Conservation (phyloP, 2,329 filamentous ascomycete species). For the Rhynchosporium graminicola region DNA sequence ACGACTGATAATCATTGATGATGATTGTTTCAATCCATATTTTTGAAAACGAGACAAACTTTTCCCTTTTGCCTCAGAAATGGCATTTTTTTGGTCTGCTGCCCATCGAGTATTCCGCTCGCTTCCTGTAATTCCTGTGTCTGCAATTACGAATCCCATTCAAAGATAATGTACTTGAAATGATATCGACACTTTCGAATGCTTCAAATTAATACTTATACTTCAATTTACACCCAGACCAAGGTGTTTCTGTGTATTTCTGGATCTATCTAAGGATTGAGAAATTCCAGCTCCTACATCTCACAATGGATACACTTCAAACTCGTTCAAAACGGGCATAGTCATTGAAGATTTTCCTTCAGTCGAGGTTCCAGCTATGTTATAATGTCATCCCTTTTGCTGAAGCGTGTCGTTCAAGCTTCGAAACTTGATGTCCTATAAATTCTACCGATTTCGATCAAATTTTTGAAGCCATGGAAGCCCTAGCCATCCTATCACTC, state of each 20-base stretch:
- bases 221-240: neutral
- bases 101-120: neutral
- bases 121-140: too few relatives aligned
- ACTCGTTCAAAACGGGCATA: neutral
- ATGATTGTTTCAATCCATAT: too few relatives aligned
- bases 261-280: neutral
- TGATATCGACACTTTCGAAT: neutral
- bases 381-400: slow-evolving; percentile 9
- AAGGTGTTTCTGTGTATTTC: neutral
- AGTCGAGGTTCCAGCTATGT: slow-evolving; percentile 22
- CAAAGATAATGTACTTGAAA: neutral
- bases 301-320: neutral
- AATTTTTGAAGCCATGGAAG: too few relatives aligned
- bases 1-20: too few relatives aligned
- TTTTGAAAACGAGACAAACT: too few relatives aligned
- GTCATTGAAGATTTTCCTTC: neutral
- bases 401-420: too few relatives aligned
- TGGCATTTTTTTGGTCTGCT: too few relatives aligned
- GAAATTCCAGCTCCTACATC: too few relatives aligned
- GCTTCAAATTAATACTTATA: neutral
- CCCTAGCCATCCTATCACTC: too few relatives aligned
- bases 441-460: too few relatives aligned
- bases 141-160: neutral
- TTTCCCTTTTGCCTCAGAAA: too few relatives aligned
- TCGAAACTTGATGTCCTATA: too few relatives aligned